Percentiles rank a stretch among this genome's conserved stretches.
Conservation (phyloP, 345 rosid genomes). For the Aquilaria malaccensis region DNA sequence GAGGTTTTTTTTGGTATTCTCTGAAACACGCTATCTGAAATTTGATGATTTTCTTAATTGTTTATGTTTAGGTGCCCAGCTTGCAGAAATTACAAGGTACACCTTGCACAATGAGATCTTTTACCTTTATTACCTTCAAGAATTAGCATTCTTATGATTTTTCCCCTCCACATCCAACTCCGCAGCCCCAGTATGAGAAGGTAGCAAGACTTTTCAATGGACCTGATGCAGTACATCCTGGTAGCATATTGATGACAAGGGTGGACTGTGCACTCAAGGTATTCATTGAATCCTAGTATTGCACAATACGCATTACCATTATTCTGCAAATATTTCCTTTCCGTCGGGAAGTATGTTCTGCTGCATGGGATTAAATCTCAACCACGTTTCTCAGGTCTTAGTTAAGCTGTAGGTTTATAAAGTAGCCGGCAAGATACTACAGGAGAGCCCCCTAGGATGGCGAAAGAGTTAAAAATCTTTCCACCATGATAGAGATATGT, state of each 20-base stretch:
- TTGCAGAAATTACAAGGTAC: slow-evolving; percentile 97
- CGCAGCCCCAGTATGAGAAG: slow-evolving; percentile 90
- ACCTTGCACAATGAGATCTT: background rate
- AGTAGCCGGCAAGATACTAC: no score
- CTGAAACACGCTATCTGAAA: no score
- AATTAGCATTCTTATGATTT: slow-evolving; percentile 5
- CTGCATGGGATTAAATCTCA: no score
- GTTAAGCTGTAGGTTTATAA: no score
- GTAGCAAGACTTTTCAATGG: slow-evolving; percentile 96
- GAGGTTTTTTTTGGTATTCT: no score
- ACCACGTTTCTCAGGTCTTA: no score
- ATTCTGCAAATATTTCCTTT: background rate
- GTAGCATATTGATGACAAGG: slow-evolving; percentile 69
- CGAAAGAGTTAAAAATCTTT: no score
- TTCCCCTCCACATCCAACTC: slow-evolving; percentile 23
- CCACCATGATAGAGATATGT: no score
- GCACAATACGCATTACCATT: no score
- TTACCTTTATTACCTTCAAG: slow-evolving; percentile 7
- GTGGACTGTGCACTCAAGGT: slow-evolving; percentile 95
- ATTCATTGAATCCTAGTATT: slow-evolving; percentile 9
- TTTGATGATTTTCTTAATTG: no score
- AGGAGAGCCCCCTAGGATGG: no score
- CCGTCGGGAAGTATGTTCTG: background rate
- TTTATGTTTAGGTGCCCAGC: slow-evolving; percentile 83
- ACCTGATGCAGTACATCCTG: slow-evolving; percentile 81